phyloP scores from a whole-genome alignment of 2,329 filamentous ascomycete genomes.

The Neonectria punicea region DNA sequence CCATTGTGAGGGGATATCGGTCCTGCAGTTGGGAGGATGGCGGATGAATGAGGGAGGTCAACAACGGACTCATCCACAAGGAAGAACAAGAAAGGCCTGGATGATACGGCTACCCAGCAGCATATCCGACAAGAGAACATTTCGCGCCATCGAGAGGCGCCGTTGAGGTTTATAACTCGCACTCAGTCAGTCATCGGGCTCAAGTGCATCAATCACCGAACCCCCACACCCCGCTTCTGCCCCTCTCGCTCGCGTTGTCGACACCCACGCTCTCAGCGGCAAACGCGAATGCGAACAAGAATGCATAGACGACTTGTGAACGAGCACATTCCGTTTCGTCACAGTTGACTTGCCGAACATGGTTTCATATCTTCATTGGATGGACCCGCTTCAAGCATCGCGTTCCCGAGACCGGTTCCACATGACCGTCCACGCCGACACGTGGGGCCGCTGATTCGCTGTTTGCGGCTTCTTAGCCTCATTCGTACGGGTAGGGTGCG shows the following conservation, averaged over 20 bases:
- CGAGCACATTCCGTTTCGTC: slow-evolving; percentile 30
- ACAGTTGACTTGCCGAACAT: slow-evolving; percentile 31
- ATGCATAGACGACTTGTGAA: slow-evolving; percentile 6
- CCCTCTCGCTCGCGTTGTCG: slow-evolving; percentile 16
- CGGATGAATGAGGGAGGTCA: neutral
- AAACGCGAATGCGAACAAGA: slow-evolving; percentile 27
- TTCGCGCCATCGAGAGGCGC: neutral
- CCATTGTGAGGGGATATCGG: slow-evolving; percentile 42
- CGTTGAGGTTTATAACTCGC: slow-evolving; percentile 23
- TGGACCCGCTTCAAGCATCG: slow-evolving; percentile 29
- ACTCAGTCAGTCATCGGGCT: neutral
- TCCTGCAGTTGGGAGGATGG: neutral
- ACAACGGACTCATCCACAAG: neutral
- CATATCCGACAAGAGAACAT: neutral
- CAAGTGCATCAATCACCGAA: slow-evolving; percentile 1
- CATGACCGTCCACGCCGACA: slow-evolving; percentile 30
- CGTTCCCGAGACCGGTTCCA: slow-evolving; percentile 24
- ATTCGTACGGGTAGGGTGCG: neutral
- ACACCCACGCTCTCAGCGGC: slow-evolving; percentile 19
- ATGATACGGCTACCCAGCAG: neutral
- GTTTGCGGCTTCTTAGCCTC: neutral
- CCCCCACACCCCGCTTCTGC: slow-evolving; percentile 18
- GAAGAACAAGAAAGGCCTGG: neutral
- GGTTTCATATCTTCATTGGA: slow-evolving; percentile 10
- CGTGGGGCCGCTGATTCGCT: slow-evolving; percentile 47